A percentile compares a stretch with the other conserved stretches of the same genome.
Conservation (phyloP, 768 basidiomycete species). For the Collybia sordida region DNA sequence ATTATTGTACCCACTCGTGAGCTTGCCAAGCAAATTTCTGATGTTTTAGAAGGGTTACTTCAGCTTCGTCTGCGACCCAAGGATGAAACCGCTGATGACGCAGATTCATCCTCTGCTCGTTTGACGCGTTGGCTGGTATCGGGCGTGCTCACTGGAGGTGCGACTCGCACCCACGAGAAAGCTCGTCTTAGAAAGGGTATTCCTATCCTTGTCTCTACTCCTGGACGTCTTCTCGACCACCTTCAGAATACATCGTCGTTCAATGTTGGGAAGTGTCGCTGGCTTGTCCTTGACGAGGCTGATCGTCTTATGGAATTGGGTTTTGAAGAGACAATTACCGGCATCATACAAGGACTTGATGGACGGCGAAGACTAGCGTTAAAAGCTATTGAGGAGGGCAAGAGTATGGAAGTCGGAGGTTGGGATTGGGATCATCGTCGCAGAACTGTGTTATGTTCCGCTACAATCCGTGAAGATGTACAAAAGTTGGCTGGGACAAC, state of each 20-base stretch:
- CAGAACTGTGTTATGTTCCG: conserved; percentile 92
- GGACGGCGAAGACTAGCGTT: conserved; percentile 74
- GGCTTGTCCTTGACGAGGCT: conserved; percentile 96
- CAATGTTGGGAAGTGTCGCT: conserved; percentile 89
- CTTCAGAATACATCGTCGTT: conserved; percentile 94
- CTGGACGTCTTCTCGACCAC: conserved; percentile 93
- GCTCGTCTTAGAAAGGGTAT: conserved; percentile 91
- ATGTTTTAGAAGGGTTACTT: conserved; percentile 85
- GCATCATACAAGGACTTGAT: conserved; percentile 85
- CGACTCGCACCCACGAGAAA: conserved; percentile 93
- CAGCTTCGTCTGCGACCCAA: conserved; percentile 68
- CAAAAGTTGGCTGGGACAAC: conserved; percentile 88
- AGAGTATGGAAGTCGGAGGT: conserved; percentile 70
- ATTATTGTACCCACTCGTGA: conserved; percentile 96
- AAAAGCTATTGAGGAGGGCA: conserved; percentile 66
- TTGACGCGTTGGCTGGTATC: conserved; percentile 93
- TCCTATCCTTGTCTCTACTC: conserved; percentile 94
- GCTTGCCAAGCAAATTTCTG: conserved; percentile 94
- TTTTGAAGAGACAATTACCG: conserved; percentile 93
- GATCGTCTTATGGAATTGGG: conserved; percentile 98
- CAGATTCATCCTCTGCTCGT: conserved; percentile 38
- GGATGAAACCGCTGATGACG: conserved; percentile 50
- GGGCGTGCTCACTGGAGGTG: conserved; percentile 91
- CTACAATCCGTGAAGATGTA: conserved; percentile 93
- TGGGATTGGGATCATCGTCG: conserved; percentile 83